A percentile compares a stretch with the other conserved stretches of the same genome.
These are phyloP conservation scores for Ehretia macrophylla DNA, from an alignment of 257 asterid genomes.

Conservation along the genomic window DNA sequence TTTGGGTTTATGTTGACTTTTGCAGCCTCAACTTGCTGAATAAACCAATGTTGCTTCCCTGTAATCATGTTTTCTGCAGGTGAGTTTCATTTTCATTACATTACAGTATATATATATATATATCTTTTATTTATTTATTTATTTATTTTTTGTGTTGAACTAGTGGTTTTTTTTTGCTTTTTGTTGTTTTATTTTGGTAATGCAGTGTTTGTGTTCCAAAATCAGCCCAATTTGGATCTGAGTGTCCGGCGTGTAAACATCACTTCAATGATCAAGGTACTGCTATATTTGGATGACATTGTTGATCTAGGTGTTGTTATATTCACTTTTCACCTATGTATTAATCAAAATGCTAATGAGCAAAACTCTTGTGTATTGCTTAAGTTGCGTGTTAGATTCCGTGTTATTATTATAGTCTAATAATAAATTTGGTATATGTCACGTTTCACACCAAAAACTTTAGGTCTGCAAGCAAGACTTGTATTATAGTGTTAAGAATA, in stretches of 20 bases:
- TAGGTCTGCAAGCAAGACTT: not conserved
- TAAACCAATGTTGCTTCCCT: slow-evolving; percentile 76
- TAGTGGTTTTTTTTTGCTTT: not conserved
- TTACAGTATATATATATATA: not conserved
- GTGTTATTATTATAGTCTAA: too few species aligned
- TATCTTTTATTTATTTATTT: too few species aligned
- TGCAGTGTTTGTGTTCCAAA: slow-evolving; percentile 53
- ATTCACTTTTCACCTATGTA: too few species aligned
- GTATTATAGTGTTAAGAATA: not conserved
- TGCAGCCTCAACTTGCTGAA: slow-evolving; percentile 65
- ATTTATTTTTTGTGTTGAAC: not conserved
- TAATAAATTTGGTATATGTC: too few species aligned
- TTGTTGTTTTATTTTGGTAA: slow-evolving; percentile 1
- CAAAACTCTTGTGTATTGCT: too few species aligned
- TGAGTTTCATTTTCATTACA: slow-evolving; percentile 25
- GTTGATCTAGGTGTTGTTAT: not conserved
- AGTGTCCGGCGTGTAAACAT: slow-evolving; percentile 67
- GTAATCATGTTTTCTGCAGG: slow-evolving; percentile 88
- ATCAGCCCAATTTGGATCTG: slow-evolving; percentile 25
- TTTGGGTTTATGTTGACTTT: not conserved
- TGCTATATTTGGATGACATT: not conserved
- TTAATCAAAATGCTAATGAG: too few species aligned
- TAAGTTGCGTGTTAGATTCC: not conserved
- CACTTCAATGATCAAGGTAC: slow-evolving; percentile 49
- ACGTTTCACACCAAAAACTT: not conserved